Evolutionary conservation across 2,329 filamentous ascomycete genomes (phyloP), one percentile per base, ranked within the genome.

Genomic region (Xylaria sp.): DNA sequence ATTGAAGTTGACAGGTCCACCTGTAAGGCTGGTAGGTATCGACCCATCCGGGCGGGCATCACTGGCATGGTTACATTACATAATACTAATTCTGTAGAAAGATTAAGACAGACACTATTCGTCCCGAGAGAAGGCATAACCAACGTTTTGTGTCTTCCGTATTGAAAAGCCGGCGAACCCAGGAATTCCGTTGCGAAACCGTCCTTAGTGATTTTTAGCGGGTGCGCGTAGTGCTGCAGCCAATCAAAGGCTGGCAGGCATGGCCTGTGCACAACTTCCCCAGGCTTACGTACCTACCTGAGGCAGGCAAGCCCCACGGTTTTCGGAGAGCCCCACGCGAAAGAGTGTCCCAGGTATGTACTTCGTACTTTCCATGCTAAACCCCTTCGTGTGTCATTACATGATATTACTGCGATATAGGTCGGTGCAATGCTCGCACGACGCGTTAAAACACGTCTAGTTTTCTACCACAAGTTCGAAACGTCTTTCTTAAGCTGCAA

Each of bases 361-460:
- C n/a, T 6, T 16, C 10, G 11, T 46, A 6, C 11, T n/a, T 46
- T 6, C 42, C n/a, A 46, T 6, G 11, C 37, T 42, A 42, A 42
- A 42, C 42, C 42, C 13, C 13, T n/a, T 46, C 13, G 10, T 46
- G 10, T 46, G 42, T n/a, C 42, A 46, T 46, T 13, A 13, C 37
- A 42, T 13, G 37, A 46, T 46, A 46, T n/a, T 46, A 13, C 23
- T 30, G 23, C 10, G 11, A 46, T 46, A 46, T 10, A 42, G 13
- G 37, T 42, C 23, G 23, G 23, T 30, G 23, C 23, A 7, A 46
- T 46, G 13, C 13, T n/a, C 5, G 13, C 37, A 47, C 16, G 54
- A 55, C 57, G 52, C 57, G 57, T 55, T 48, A 35, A 55, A 46
- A 52, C 57, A 59, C 52, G 52, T 30, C 48, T 42, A 42, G 37